Percentiles rank a stretch among this genome's conserved stretches.
Conservation (phyloP, 140 eudicot genomes). For the Oenanthe javanica region DNA sequence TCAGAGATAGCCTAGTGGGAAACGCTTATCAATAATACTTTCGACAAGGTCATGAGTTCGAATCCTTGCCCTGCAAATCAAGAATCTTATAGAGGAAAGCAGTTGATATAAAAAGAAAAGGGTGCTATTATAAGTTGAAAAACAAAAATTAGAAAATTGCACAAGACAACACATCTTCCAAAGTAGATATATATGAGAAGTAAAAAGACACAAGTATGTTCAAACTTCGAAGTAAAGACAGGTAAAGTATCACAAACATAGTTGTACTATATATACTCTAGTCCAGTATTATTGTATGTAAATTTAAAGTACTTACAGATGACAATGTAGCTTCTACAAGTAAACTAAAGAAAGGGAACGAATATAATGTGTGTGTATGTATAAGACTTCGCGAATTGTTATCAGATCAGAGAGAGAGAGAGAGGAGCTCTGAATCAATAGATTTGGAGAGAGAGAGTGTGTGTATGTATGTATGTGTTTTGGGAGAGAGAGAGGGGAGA, state of each 20-base stretch:
- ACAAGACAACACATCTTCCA: neutral
- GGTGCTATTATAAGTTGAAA: too few relatives aligned
- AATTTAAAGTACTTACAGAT: neutral
- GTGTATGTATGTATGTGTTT: neutral
- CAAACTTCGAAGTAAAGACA: neutral
- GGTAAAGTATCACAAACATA: neutral
- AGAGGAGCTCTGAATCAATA: neutral
- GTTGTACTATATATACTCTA: neutral
- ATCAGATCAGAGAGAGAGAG: neutral
- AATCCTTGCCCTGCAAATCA: neutral
- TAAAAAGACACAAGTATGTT: neutral
- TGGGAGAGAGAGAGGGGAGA: conserved; percentile 4
- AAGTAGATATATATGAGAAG: neutral
- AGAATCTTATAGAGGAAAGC: too few relatives aligned
- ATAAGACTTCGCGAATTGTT: neutral
- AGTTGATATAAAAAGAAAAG: too few relatives aligned
- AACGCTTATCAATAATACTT: neutral
- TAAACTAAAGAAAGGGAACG: neutral
- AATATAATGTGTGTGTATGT: neutral
- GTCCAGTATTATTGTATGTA: neutral
- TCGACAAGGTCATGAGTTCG: neutral
- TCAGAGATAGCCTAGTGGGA: neutral
- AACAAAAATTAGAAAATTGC: too few relatives aligned
- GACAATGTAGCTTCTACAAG: neutral
- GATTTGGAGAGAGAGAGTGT: neutral